Percentiles rank a stretch among this genome's conserved stretches.
Evolutionary conservation across 2,329 filamentous ascomycete species (phyloP).

Genomic region (Zymoseptoria tritici): DNA sequence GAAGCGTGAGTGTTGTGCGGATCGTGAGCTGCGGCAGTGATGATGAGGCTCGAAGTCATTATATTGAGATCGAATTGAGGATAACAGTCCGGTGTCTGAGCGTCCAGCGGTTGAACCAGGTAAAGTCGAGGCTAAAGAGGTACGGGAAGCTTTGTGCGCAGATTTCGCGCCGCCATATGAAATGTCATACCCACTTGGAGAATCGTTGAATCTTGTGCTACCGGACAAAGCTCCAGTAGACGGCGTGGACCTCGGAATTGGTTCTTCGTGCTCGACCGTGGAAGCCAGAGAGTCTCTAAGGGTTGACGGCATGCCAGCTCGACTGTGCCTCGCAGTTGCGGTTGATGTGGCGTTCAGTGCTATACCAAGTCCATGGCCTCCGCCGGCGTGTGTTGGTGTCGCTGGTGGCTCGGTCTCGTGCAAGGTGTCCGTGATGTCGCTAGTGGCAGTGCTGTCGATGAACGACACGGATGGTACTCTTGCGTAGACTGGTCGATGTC

Average conservation of each 20-base stretch:
- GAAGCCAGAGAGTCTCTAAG: slow-evolving; percentile 10
- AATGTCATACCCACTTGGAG: slow-evolving; percentile 11
- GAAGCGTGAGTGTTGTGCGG: slow-evolving; percentile 10
- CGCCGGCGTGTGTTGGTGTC: background rate
- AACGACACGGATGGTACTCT: slow-evolving; percentile 31
- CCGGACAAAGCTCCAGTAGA: slow-evolving; percentile 20
- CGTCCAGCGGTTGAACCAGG: slow-evolving; percentile 19
- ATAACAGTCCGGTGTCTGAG: slow-evolving; percentile 21
- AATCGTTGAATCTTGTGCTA: slow-evolving; percentile 18
- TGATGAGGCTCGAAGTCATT: slow-evolving; percentile 22
- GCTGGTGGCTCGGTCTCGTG: slow-evolving; percentile 26
- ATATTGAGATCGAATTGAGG: slow-evolving; percentile 13
- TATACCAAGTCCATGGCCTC: slow-evolving; percentile 32
- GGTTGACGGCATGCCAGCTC: slow-evolving; percentile 19
- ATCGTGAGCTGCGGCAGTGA: slow-evolving; percentile 13
- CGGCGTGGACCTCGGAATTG: slow-evolving; percentile 17
- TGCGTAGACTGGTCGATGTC: slow-evolving; percentile 31
- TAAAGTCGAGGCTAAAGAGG: slow-evolving; percentile 18
- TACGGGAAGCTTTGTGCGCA: slow-evolving; percentile 10
- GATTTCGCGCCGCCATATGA: slow-evolving; percentile 12
- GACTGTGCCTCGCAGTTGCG: slow-evolving; percentile 4
- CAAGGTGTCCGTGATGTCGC: slow-evolving; percentile 20
- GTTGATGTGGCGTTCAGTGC: slow-evolving; percentile 1
- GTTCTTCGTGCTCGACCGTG: slow-evolving; percentile 10
- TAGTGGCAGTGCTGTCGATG: slow-evolving; percentile 22